Evolutionary conservation across 306 rosid species (phyloP), one percentile per base, ranked within the genome.

Genomic region (Rosa rugosa): DNA sequence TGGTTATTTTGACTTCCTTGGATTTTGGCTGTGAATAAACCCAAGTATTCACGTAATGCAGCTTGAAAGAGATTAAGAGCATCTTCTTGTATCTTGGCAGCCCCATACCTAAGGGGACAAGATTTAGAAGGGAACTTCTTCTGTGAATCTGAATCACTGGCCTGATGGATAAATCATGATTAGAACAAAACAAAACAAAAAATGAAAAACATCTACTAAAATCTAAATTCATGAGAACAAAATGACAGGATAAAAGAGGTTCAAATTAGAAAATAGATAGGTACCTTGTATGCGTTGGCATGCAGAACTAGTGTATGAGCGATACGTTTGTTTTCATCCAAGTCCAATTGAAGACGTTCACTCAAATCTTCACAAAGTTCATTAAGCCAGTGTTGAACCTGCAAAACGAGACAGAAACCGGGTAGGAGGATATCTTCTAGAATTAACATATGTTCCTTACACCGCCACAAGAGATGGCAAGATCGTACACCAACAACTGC

Each of bases 101-200:
- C 69, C 75, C 99, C 97, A 79, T 92, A 91, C 78, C 99, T 88
- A 73, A 94, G 78, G 83, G 97, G 92, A 83, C 99, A 91, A 77
- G 97, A 94, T 83, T 92, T 94, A 65, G 97, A 94, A 83, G 99
- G 95, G 79, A 92, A 94, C 82, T 89, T 92, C 81, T 82, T 92
- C 71, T 80, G 85, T 69, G 94, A 83, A 86, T 89, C 93, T 42
- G 95, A 81, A 79, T 86, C 95, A 77, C 92, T 77, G 38, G 69
- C 72, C 97, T 94, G 91, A 84, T 87, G 80, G 80, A 79, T 38
- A 80, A 66, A 75, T 68, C 41, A 73, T 79, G 81, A 84, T 69
- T 57, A 65, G 72, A 63, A 79, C 71, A 78, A 49, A 80, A 40
- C 46, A 65, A 46, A 79, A 69, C 44, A n/a, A 41, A 60, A 27